A percentile compares a stretch with the other conserved stretches of the same genome.
Evolutionary conservation across 305 asterid genomes (phyloP).

Genomic region (Plantago coronopus): DNA sequence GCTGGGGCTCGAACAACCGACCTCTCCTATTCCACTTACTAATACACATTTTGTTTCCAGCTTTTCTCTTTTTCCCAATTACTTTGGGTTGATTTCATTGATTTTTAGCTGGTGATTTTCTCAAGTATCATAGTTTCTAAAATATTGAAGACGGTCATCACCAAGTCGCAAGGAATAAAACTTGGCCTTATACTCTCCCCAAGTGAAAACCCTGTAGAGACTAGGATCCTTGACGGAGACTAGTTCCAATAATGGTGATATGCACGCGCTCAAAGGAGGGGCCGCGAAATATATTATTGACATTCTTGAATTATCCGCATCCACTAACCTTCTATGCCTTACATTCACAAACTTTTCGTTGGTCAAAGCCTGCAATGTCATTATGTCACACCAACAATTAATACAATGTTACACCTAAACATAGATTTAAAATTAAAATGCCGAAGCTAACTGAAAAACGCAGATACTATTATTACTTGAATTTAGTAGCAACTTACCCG

Average conservation of each 20-base stretch:
- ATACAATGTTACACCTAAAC: too few relatives aligned
- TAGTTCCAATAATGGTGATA: conserved; percentile 36
- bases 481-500: background rate
- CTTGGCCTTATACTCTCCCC: conserved; percentile 57
- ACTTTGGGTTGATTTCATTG: too few relatives aligned
- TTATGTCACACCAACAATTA: too few relatives aligned
- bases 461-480: too few relatives aligned
- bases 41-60: too few relatives aligned
- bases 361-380: conserved; percentile 35
- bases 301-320: conserved; percentile 38
- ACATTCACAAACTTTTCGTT: conserved; percentile 61
- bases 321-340: conserved; percentile 53
- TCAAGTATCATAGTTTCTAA: conserved; percentile 21
- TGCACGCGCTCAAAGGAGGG: conserved; percentile 38
- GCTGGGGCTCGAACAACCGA: too few relatives aligned
- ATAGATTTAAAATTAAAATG: too few relatives aligned
- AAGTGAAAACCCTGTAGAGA: conserved; percentile 53
- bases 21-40: too few relatives aligned
- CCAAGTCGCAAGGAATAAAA: conserved; percentile 44
- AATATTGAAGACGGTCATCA: conserved; percentile 46
- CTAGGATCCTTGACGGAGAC: conserved; percentile 17
- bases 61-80: too few relatives aligned
- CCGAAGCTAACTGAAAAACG: too few relatives aligned
- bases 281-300: conserved; percentile 71
- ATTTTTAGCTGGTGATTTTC: too few relatives aligned